Percentiles rank a stretch among this genome's conserved stretches.
Conservation (phyloP, 345 rosid species). For the Limnanthes douglasii region DNA sequence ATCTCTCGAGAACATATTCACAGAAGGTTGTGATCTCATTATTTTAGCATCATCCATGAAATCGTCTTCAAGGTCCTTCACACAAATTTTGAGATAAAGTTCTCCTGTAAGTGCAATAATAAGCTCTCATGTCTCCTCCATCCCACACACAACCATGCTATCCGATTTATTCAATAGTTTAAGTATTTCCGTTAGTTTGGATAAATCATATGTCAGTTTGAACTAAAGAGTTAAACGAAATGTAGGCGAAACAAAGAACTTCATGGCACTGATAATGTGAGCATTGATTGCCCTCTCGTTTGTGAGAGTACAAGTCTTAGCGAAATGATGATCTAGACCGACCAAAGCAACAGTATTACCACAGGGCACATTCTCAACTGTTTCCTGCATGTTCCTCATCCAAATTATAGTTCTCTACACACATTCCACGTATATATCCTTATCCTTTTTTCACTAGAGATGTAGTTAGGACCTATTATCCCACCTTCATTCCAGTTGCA, state of each 20-base stretch:
- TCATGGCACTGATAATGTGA: slow-evolving; percentile 60
- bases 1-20: no score
- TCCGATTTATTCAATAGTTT: slow-evolving; percentile 53
- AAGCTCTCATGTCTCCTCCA: slow-evolving; percentile 56
- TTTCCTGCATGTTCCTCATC: slow-evolving; percentile 68
- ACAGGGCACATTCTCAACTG: slow-evolving; percentile 58
- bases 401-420: slow-evolving; percentile 52
- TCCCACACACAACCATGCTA: slow-evolving; percentile 47
- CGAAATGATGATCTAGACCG: slow-evolving; percentile 43
- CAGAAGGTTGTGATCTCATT: slow-evolving; percentile 39
- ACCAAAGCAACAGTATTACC: slow-evolving; percentile 64
- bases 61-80: slow-evolving; percentile 45
- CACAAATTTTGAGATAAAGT: slow-evolving; percentile 41
- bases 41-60: slow-evolving; percentile 59
- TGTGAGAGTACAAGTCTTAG: slow-evolving; percentile 56
- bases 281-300: slow-evolving; percentile 58
- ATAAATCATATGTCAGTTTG: slow-evolving; percentile 55
- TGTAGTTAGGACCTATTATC: slow-evolving; percentile 61
- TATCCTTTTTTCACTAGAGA: slow-evolving; percentile 56
- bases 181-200: slow-evolving; percentile 55
- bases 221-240: slow-evolving; percentile 59
- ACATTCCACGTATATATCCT: slow-evolving; percentile 13
- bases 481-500: slow-evolving; percentile 46
- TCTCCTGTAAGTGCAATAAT: slow-evolving; percentile 59
- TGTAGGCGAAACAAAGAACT: slow-evolving; percentile 53